A percentile compares a stretch with the other conserved stretches of the same genome.
Conservation (phyloP, 305 asterid genomes). For the Andrographis paniculata region DNA sequence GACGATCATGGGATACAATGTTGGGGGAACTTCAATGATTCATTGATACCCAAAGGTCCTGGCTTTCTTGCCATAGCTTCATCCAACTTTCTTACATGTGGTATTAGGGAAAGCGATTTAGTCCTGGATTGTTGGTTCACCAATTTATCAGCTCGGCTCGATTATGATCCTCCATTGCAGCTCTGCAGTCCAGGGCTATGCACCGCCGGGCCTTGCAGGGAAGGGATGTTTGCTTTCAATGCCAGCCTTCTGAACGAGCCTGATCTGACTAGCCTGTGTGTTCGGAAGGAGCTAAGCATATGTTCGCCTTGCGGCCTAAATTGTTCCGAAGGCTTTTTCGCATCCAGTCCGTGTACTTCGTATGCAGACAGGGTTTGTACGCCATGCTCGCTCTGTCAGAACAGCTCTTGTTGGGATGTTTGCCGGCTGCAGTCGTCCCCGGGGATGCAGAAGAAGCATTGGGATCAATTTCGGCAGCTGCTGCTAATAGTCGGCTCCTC, state of each 20-base stretch:
- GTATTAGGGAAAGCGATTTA: conserved; percentile 75
- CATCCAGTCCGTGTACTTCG: conserved; percentile 61
- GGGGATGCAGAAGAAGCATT: conserved; percentile 25
- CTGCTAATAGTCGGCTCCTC: conserved; percentile 50
- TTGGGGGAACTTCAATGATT: conserved; percentile 80
- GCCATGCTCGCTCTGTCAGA: conserved; percentile 89
- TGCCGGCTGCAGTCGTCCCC: conserved; percentile 47
- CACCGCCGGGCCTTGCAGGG: conserved; percentile 43
- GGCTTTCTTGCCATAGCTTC: conserved; percentile 87
- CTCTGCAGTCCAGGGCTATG: conserved; percentile 91
- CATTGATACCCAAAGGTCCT: conserved; percentile 62
- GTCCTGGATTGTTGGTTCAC: conserved; percentile 90
- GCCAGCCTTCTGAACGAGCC: conserved; percentile 85
- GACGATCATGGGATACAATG: conserved; percentile 75
- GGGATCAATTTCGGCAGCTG: conserved; percentile 34
- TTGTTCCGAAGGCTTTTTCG: conserved; percentile 76
- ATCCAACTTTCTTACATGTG: conserved; percentile 63
- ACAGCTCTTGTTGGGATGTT: conserved; percentile 59
- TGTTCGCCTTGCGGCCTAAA: conserved; percentile 79
- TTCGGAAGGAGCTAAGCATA: conserved; percentile 63
- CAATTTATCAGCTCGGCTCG: conserved; percentile 23
- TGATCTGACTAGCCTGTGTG: conserved; percentile 78
- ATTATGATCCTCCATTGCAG: conserved; percentile 87
- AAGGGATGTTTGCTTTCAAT: conserved; percentile 69
- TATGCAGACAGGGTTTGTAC: conserved; percentile 87